These are phyloP conservation scores for Selaginella moellendorffii DNA, from an alignment of 75 land plant genomes.

Conservation along the genomic window DNA sequence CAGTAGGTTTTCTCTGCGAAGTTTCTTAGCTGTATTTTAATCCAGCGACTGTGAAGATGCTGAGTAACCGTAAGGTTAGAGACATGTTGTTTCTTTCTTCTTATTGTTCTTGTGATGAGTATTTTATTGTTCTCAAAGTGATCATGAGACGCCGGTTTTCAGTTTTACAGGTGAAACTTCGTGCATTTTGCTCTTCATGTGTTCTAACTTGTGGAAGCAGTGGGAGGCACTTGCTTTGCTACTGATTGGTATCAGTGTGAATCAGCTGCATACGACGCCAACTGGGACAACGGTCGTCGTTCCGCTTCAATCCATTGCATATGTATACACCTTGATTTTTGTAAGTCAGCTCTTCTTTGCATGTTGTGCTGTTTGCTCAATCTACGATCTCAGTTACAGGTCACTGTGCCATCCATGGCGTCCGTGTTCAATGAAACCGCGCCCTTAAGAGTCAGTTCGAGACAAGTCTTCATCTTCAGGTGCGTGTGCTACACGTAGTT, in stretches of 20 bases:
- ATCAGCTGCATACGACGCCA: slow-evolving; percentile 69
- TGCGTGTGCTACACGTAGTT: no score
- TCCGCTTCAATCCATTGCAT: slow-evolving; percentile 67
- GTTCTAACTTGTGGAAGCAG: background rate
- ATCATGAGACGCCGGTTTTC: slow-evolving; percentile 81
- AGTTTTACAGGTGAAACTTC: slow-evolving; percentile 62
- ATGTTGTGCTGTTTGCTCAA: background rate
- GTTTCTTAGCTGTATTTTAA: slow-evolving; percentile 85
- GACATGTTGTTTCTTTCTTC: background rate
- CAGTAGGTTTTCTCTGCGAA: background rate
- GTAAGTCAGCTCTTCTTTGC: slow-evolving; percentile 47
- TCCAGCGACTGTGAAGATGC: slow-evolving; percentile 99
- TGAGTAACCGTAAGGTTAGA: slow-evolving; percentile 55
- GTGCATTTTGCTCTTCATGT: background rate
- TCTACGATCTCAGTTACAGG: slow-evolving; percentile 26
- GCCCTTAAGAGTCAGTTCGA: slow-evolving; percentile 97
- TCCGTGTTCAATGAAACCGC: slow-evolving; percentile 95
- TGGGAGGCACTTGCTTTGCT: slow-evolving; percentile 71
- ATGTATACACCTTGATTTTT: slow-evolving; percentile 72
- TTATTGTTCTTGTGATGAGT: slow-evolving; percentile 10
- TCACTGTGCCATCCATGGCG: slow-evolving; percentile 90
- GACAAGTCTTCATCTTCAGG: slow-evolving; percentile 97
- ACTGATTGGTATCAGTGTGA: slow-evolving; percentile 92
- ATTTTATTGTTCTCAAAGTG: slow-evolving; percentile 43
- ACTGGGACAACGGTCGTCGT: slow-evolving; percentile 59